Evolutionary conservation across 129 eudicot species (phyloP).

Genomic region (Dittrichia graveolens): DNA sequence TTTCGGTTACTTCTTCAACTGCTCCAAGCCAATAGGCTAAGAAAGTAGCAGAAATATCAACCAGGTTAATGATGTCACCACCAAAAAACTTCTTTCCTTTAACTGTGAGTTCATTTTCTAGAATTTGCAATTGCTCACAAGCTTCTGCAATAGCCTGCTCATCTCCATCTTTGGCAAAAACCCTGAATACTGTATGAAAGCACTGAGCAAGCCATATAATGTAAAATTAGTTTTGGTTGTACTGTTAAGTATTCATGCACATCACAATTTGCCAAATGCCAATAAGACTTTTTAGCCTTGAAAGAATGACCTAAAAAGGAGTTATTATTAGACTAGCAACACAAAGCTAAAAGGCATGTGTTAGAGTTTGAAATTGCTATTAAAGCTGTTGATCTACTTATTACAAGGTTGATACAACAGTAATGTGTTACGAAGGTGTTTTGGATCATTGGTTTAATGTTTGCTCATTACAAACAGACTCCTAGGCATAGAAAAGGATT

Average conservation of each 20-base stretch:
- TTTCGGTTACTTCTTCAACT: conserved; percentile 29
- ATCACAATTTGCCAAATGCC: not conserved
- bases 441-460: too few relatives aligned
- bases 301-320: too few relatives aligned
- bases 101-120: conserved; percentile 18
- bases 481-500: too few relatives aligned
- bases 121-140: conserved; percentile 20
- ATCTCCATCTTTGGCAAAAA: conserved; percentile 23
- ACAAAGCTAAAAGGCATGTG: too few relatives aligned
- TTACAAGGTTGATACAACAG: too few relatives aligned
- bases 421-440: too few relatives aligned
- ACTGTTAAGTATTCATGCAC: not conserved
- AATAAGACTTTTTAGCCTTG: too few relatives aligned
- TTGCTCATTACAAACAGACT: too few relatives aligned
- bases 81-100: conserved; percentile 42
- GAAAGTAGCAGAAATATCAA: conserved; percentile 42
- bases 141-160: conserved; percentile 37
- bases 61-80: conserved; percentile 39
- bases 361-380: too few relatives aligned
- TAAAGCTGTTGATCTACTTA: too few relatives aligned
- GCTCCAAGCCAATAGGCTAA: conserved; percentile 46
- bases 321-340: too few relatives aligned
- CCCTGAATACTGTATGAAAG: conserved; percentile 30
- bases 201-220: conserved; percentile 24
- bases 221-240: conserved; percentile 1